These are phyloP conservation scores for Rutstroemia sp. DNA, from an alignment of 2,329 filamentous ascomycete genomes.

Conservation along the genomic window DNA sequence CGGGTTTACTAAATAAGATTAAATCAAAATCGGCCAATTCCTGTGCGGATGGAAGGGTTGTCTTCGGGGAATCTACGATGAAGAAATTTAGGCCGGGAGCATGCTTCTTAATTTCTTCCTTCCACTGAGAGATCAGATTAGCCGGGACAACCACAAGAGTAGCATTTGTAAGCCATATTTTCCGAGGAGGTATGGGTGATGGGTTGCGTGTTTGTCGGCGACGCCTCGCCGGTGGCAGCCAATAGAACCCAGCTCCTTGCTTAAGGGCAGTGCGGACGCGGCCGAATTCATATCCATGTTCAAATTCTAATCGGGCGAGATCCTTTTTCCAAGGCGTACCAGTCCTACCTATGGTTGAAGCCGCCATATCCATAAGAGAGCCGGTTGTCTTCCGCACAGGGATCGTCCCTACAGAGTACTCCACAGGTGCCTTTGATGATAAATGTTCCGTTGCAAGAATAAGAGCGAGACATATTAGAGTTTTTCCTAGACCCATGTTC, in stretches of 20 bases:
- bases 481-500: conserved; percentile 81
- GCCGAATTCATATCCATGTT: not conserved
- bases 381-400: conserved; percentile 42
- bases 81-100: conserved; percentile 59
- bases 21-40: conserved; percentile 64
- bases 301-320: conserved; percentile 39
- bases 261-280: conserved; percentile 39
- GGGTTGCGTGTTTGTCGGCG: conserved; percentile 34
- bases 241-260: conserved; percentile 52
- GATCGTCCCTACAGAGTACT: conserved; percentile 41
- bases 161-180: conserved; percentile 56
- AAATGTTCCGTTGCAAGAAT: conserved; percentile 70
- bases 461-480: conserved; percentile 72
- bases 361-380: conserved; percentile 68
- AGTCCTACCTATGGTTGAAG: conserved; percentile 57
- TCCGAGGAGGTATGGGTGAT: conserved; percentile 33
- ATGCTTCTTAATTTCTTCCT: conserved; percentile 72
- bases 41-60: conserved; percentile 47
- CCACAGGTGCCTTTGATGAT: conserved; percentile 56
- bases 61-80: conserved; percentile 45
- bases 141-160: conserved; percentile 76
- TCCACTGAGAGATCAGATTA: conserved; percentile 82
- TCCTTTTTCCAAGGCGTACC: conserved; percentile 64
- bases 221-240: conserved; percentile 39
- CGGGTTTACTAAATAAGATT: conserved; percentile 65